Conservation (phyloP, 2,329 filamentous ascomycete species). For the Neopestalotiopsis sp. region DNA sequence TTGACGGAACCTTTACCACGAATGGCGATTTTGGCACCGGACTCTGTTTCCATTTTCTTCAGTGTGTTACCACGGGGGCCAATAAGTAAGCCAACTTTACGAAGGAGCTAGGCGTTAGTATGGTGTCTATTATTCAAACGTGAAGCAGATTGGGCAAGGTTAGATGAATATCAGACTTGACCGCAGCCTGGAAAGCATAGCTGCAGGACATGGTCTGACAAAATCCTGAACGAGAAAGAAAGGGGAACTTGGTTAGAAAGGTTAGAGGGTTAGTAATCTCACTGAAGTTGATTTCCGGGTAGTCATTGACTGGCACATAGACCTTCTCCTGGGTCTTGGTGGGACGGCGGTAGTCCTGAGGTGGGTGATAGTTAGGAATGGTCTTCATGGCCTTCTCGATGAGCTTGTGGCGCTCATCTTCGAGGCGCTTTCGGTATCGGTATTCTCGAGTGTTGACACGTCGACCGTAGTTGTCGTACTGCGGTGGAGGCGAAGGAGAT, state of each 20-base stretch:
- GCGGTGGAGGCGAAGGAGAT: conserved; percentile 92
- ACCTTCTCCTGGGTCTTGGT: conserved; percentile 99
- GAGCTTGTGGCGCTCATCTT: conserved; percentile 98
- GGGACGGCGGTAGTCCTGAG: conserved; percentile 96
- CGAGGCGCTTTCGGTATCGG: conserved; percentile 95
- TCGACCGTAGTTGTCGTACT: conserved; percentile 99
- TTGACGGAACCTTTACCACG: conserved; percentile 99
- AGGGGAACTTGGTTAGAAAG: conserved; percentile 65
- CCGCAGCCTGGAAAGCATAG: conserved; percentile 32
- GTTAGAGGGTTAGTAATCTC: conserved; percentile 99
- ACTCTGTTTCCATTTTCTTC: conserved; percentile 99
- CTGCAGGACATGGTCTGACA: conserved; percentile 48
- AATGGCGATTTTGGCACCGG: conserved; percentile 97
- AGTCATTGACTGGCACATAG: conserved; percentile 99
- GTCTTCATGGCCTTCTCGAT: conserved; percentile 99
- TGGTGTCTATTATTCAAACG: conserved; percentile 36
- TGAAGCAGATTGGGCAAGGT: conserved; percentile 32
- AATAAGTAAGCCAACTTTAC: conserved; percentile 99
- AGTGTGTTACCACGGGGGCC: conserved; percentile 99
- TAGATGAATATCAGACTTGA: conserved; percentile 37
- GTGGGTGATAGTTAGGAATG: conserved; percentile 98
- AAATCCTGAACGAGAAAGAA: conserved; percentile 47
- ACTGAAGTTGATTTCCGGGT: conserved; percentile 99
- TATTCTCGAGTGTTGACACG: conserved; percentile 99
- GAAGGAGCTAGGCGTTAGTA: conserved; percentile 91